Conservation (phyloP, 345 rosid genomes). For the Gossypium rotundifolium region DNA sequence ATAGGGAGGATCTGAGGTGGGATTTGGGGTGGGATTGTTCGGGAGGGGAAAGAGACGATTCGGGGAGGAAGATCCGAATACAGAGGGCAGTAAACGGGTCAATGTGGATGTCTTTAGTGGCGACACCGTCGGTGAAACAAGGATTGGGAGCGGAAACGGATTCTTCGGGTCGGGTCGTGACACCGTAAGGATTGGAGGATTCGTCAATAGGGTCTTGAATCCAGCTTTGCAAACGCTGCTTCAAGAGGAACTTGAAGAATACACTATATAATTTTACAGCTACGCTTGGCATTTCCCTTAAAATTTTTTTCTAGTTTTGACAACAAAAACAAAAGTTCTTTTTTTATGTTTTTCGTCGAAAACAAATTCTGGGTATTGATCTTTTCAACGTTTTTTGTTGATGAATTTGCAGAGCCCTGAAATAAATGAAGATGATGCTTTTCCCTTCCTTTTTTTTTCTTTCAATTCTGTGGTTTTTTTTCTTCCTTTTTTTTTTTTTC, state of each 20-base stretch:
- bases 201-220: conserved; percentile 44
- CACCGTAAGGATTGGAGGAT: conserved; percentile 49
- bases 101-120: conserved; percentile 92
- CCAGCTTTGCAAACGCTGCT: conserved; percentile 73
- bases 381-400: not conserved
- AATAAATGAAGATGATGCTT: not conserved
- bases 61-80: conserved; percentile 84
- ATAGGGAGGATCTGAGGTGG: conserved; percentile 23
- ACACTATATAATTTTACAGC: conserved; percentile 81
- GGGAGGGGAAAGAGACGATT: conserved; percentile 60
- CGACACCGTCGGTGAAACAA: conserved; percentile 78
- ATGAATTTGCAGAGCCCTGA: conserved; percentile 11
- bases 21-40: conserved; percentile 32
- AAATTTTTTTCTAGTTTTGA: not conserved
- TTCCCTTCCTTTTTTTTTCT: not conserved
- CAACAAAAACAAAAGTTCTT: not conserved
- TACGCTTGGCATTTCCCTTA: conserved; percentile 70
- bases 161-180: conserved; percentile 78
- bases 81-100: conserved; percentile 77
- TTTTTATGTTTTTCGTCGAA: not conserved
- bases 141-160: conserved; percentile 68
- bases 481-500: too few species aligned
- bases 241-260: conserved; percentile 85
- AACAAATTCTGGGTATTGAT: not conserved
- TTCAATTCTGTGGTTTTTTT: not conserved